Evolutionary conservation across 1,284 basidiomycete species (phyloP), one percentile per base, ranked within the genome.

Genomic region (Trichosporon sp.): DNA sequence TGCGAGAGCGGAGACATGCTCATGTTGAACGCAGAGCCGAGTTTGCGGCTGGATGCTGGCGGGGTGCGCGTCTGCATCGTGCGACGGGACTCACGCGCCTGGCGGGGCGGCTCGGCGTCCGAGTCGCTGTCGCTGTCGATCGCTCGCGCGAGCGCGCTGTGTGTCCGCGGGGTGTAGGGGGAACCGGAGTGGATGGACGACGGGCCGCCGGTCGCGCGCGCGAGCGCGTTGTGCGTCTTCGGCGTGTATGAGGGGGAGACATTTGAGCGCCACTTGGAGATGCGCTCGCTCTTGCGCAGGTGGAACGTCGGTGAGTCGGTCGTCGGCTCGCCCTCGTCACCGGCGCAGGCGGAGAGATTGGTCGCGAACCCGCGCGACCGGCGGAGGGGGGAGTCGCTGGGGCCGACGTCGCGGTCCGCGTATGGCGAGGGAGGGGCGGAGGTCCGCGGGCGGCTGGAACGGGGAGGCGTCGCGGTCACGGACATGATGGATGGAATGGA

Each of bases 351-450:
- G 8, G 56, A 61, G 14, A 61, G 56, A 31, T 61, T 61, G 56
- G 56, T 32, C 31, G 56, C 56, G 31, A 61, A 61, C 21, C 56
- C 56, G 11, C 56, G 56, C 31, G 56, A 61, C 12, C 56, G 56
- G 11, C 56, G 56, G 31, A 61, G 56, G 5, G 56, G 56, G 56
- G 26, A 32, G 56, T n/a, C 31, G 56, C 26, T 56, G 51, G 31
- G 31, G 1, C 31, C 31, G 3, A 8, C 26, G 26, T 61, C 32
- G 16, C 31, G 26, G 56, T 61, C 56, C 2, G 56, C 56, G 31
- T 61, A 61, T 2, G 56, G 56, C 12, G 31, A 32, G 3, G 56
- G 56, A 6, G 56, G 56, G 31, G 56, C 56, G 31, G 56, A 61
- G 31, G 56, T 8, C 56, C 31, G 26, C 31, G 56, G 31, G 12